Evolutionary conservation across 2,329 filamentous ascomycete genomes (phyloP), one percentile per base, ranked within the genome.

Genomic region (Calcarisporium arbuscula): DNA sequence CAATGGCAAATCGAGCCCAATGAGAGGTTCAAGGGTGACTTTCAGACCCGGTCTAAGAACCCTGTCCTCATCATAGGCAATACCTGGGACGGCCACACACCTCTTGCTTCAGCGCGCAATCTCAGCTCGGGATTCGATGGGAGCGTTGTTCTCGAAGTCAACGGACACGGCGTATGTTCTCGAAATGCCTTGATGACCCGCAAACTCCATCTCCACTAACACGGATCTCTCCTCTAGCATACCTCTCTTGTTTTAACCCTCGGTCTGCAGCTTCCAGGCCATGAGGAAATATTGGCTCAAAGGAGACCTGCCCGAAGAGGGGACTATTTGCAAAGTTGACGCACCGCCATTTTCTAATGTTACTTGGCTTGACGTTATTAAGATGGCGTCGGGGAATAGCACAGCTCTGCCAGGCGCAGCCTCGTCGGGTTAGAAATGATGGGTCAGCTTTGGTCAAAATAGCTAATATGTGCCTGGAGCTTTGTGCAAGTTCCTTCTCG

Each of bases 21-120:
- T 28, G 61, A 62, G 42, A 45, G 49, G 12, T 60, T 58, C 29
- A 44, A 36, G 2, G 56, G 50, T 1, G 49, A 53, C 29, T 60
- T 62, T 28, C 35, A 36, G n/a, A 51, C 51, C 27, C 52, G 49
- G 36, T 55, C 57, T 1, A 50, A 42, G 34, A 53, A 53, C 12
- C 53, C 57, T 0, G 30, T 65, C 3, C 45, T 67, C 2, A 39
- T 67, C 12, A 48, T 65, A 7, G 54, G 57, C 8, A 65, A 61
- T 36, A 56, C 51, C 1, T 48, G 48, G 17, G 63, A 68, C 33
- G 54, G 52, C 0, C 47, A 57, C n/a, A 64, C 59, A 3, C 60
- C 64, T 4, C 42, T 66, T 7, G 43, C 32, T 4, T 62, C 62
- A n/a, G 64, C 62, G 1, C 45, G 42, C 29, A 62, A 62, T 28